Conservation (phyloP, 208 protist genomes). For the Wallacemonas sp. region DNA sequence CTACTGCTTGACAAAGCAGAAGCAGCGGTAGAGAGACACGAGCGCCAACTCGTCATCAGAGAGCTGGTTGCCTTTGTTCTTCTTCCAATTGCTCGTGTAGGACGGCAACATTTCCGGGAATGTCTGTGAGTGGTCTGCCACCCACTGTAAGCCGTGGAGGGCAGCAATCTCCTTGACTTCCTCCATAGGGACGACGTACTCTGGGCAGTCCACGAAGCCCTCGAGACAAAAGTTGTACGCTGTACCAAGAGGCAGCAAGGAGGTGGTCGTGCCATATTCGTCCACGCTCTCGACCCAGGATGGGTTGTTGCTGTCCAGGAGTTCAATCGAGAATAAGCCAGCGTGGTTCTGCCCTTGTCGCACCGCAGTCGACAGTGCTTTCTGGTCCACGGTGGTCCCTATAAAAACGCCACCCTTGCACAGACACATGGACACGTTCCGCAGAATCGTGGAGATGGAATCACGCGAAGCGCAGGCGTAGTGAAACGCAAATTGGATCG, state of each 20-base stretch:
- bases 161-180: conserved; percentile 31
- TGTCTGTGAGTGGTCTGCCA: conserved; percentile 24
- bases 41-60: conserved; percentile 54
- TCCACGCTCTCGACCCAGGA: conserved; percentile 8
- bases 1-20: conserved; percentile 58
- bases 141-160: conserved; percentile 22
- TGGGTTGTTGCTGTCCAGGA: conserved; percentile 26
- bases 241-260: conserved; percentile 49
- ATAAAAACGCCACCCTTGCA: conserved; percentile 66
- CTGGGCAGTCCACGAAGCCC: conserved; percentile 87
- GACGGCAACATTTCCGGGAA: conserved; percentile 40
- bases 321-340: conserved; percentile 39
- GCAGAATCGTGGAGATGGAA: conserved; percentile 49
- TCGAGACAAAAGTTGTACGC: conserved; percentile 80
- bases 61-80: conserved; percentile 66
- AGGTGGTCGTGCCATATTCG: not conserved
- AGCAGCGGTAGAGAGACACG: conserved; percentile 61
- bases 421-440: conserved; percentile 43
- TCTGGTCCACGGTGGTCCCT: conserved; percentile 70
- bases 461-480: conserved; percentile 73
- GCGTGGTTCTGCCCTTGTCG: conserved; percentile 26
- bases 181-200: conserved; percentile 75
- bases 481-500: conserved; percentile 89
- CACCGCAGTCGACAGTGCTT: conserved; percentile 47
- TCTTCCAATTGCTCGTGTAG: conserved; percentile 42